A percentile compares a stretch with the other conserved stretches of the same genome.
Conservation (phyloP, 169 alveolate genomes). For the Miamiensis avidus region DNA sequence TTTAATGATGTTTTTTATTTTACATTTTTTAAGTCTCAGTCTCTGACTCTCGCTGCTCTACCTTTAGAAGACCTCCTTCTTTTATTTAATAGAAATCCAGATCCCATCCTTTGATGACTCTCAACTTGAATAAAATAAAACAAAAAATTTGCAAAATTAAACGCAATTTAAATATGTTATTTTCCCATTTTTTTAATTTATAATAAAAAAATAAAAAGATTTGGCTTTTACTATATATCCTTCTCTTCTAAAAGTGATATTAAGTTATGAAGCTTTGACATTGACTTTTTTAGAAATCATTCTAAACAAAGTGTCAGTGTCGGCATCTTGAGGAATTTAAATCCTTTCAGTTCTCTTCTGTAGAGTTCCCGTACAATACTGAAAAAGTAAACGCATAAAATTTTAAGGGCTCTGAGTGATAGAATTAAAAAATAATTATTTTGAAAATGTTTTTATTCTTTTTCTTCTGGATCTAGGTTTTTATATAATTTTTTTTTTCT, state of each 20-base stretch:
- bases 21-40: neutral
- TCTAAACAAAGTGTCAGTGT: conserved; percentile 11
- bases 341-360: conserved; percentile 21
- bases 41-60: conserved; percentile 10
- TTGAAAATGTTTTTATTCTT: no score
- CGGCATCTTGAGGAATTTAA: conserved; percentile 1
- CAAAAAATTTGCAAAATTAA: neutral
- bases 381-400: conserved; percentile 19
- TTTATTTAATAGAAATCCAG: conserved; percentile 10
- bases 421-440: no score
- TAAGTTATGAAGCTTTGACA: neutral
- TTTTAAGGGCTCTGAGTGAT: no score
- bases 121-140: conserved; percentile 11
- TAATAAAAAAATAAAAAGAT: neutral
- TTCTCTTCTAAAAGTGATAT: conserved; percentile 21
- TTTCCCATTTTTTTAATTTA: conserved; percentile 22
- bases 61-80: neutral
- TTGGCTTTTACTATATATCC: neutral
- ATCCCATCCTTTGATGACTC: conserved; percentile 27
- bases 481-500: no score
- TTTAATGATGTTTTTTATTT: neutral
- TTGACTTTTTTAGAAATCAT: conserved; percentile 10
- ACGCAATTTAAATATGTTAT: neutral
- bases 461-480: no score
- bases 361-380: conserved; percentile 6